These are phyloP conservation scores for Alloteropsis semialata DNA, from an alignment of 176 grass and related monocot species.

Conservation along the genomic window DNA sequence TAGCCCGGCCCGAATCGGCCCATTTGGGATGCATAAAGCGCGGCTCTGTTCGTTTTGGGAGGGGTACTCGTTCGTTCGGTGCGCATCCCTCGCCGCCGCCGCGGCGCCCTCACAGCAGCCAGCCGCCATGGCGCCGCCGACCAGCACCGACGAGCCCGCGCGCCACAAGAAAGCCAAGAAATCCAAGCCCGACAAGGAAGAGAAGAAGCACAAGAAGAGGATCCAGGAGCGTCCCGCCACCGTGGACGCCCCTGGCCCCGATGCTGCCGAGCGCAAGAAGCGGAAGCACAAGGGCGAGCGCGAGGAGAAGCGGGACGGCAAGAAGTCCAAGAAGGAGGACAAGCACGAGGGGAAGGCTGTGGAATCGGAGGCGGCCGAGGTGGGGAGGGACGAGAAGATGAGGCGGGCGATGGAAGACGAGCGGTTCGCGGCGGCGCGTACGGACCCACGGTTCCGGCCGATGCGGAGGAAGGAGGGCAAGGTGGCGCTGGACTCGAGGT, in stretches of 20 bases:
- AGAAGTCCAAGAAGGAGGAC: constrained; percentile 37
- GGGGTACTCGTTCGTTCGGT: not conserved
- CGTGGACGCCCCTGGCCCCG: not conserved
- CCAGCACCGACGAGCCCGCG: constrained; percentile 14
- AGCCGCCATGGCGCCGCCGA: constrained; percentile 48
- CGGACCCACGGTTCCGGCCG: constrained; percentile 62
- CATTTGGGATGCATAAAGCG: not conserved
- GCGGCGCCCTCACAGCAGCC: not conserved
- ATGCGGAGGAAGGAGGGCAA: constrained; percentile 80
- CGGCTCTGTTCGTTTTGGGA: not conserved
- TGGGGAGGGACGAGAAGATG: constrained; percentile 27
- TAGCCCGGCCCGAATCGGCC: not conserved
- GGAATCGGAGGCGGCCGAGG: not conserved
- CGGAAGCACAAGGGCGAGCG: constrained; percentile 35
- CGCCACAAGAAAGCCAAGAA: constrained; percentile 34
- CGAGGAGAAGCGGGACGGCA: constrained; percentile 28
- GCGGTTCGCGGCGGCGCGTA: constrained; percentile 55
- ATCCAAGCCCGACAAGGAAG: not conserved
- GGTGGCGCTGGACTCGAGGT: constrained; percentile 73
- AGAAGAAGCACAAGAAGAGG: constrained; percentile 32
- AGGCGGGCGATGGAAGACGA: constrained; percentile 51
- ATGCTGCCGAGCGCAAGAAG: constrained; percentile 32
- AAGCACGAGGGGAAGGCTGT: not conserved
- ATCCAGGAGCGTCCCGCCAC: not conserved
- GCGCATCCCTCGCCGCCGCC: not conserved